Evolutionary conservation across 2,329 filamentous ascomycete species (phyloP).

Genomic region (Fusarium anguioides): DNA sequence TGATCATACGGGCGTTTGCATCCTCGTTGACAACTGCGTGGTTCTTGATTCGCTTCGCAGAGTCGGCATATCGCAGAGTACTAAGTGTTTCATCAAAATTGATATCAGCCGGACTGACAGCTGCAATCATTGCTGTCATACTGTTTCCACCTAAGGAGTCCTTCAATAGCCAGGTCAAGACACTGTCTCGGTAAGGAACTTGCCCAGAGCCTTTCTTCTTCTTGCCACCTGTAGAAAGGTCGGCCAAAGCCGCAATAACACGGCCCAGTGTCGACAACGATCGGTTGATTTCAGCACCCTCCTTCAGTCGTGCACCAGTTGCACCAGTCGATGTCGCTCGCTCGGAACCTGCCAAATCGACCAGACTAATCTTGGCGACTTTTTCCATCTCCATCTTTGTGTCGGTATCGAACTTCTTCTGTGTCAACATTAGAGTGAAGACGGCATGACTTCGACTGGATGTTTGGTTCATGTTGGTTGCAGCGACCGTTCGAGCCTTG

Average conservation of each 20-base stretch:
- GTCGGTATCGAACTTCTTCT: conserved; percentile 90
- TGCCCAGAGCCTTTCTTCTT: conserved; percentile 76
- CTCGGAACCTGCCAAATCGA: conserved; percentile 97
- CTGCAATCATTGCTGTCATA: conserved; percentile 99
- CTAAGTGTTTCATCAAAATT: conserved; percentile 98
- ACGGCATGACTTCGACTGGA: conserved; percentile 98
- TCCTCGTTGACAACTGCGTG: conserved; percentile 99
- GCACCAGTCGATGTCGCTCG: conserved; percentile 97
- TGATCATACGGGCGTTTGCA: conserved; percentile 98
- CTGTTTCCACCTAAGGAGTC: conserved; percentile 98
- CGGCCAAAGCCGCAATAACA: conserved; percentile 95
- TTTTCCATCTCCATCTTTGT: conserved; percentile 98
- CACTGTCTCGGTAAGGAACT: conserved; percentile 96
- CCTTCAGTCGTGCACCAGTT: conserved; percentile 92
- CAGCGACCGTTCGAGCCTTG: conserved; percentile 96
- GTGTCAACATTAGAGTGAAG: conserved; percentile 94
- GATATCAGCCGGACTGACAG: conserved; percentile 97
- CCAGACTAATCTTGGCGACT: conserved; percentile 96
- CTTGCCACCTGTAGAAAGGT: conserved; percentile 87
- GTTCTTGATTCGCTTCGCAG: conserved; percentile 99
- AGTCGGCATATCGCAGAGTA: conserved; percentile 95
- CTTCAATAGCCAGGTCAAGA: conserved; percentile 96
- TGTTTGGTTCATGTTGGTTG: conserved; percentile 99
- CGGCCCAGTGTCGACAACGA: conserved; percentile 95
- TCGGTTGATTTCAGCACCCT: conserved; percentile 98